Percentiles rank a stretch among this genome's conserved stretches.
phyloP scores from a whole-genome alignment of 2,329 filamentous ascomycete genomes.

The Pleochaeta shiraiana region DNA sequence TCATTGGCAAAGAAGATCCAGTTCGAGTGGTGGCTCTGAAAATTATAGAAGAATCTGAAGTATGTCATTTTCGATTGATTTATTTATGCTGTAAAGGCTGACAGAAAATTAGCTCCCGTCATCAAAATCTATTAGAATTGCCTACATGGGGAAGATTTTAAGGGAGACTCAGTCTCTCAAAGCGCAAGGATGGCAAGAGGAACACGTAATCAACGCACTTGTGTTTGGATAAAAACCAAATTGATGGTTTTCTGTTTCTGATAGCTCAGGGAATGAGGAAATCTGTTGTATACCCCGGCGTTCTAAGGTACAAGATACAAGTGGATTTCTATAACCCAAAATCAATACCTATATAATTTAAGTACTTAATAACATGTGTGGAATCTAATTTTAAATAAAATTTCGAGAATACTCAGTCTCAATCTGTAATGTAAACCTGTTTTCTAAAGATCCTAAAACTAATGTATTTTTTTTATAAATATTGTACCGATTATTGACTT shows the following conservation, averaged over 20 bases:
- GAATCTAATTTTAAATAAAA: too few species aligned
- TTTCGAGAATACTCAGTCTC: too few species aligned
- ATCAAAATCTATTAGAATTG: constrained; percentile 42
- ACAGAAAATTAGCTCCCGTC: constrained; percentile 25
- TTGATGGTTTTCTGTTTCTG: neutral
- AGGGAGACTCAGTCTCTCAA: constrained; percentile 42
- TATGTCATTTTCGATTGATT: constrained; percentile 24
- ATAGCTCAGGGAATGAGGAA: neutral
- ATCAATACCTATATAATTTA: neutral
- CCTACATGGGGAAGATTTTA: constrained; percentile 63
- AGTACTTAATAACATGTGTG: neutral
- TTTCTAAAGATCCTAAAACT: too few species aligned
- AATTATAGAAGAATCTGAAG: constrained; percentile 39
- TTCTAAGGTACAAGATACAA: too few species aligned
- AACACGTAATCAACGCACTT: constrained; percentile 56
- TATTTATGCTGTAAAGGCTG: constrained; percentile 3
- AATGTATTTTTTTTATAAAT: too few species aligned
- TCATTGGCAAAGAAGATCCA: constrained; percentile 35
- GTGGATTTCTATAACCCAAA: too few species aligned
- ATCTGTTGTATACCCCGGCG: constrained; percentile 8
- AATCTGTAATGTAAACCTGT: too few species aligned
- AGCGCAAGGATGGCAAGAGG: constrained; percentile 53
- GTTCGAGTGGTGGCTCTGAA: constrained; percentile 40
- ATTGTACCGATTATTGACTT: too few species aligned
- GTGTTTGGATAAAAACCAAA: constrained; percentile 21